These are phyloP conservation scores for Fusarium irregulare DNA, from an alignment of 2,329 filamentous ascomycete genomes.

Conservation along the genomic window DNA sequence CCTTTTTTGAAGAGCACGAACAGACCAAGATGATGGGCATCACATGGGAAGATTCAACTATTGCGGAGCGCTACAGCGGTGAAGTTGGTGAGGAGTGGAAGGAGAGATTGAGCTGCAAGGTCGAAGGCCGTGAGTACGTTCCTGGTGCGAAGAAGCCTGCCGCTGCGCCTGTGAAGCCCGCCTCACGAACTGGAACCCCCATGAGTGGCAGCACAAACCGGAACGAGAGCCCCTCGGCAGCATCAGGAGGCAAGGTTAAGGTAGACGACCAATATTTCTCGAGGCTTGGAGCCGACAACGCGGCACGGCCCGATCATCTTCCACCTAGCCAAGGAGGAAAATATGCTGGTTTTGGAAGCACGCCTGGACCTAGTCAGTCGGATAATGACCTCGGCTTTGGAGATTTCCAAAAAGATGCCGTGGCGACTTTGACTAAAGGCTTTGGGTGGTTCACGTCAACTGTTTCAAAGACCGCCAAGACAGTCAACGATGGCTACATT, in stretches of 20 bases:
- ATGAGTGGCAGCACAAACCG: conserved; percentile 55
- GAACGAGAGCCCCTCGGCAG: conserved; percentile 54
- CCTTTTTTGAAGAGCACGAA: conserved; percentile 83
- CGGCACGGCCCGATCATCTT: conserved; percentile 75
- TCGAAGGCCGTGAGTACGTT: conserved; percentile 88
- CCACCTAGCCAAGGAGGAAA: conserved; percentile 93
- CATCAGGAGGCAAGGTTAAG: conserved; percentile 63
- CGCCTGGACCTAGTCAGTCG: conserved; percentile 65
- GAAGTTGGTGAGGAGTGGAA: conserved; percentile 96
- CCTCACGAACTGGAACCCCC: conserved; percentile 55
- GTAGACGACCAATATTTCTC: conserved; percentile 93
- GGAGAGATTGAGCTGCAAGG: conserved; percentile 85
- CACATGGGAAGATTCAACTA: conserved; percentile 87
- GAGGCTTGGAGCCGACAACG: conserved; percentile 84
- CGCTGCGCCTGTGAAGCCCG: conserved; percentile 47
- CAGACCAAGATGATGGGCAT: conserved; percentile 74
- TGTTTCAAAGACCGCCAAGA: conserved; percentile 90
- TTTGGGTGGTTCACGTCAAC: conserved; percentile 94
- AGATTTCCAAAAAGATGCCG: conserved; percentile 90
- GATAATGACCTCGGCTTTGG: conserved; percentile 71
- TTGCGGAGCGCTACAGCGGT: conserved; percentile 89
- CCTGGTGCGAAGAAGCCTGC: conserved; percentile 71
- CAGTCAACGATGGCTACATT: conserved; percentile 89
- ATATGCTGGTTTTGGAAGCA: conserved; percentile 89
- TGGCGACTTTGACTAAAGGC: conserved; percentile 88